These are phyloP conservation scores for Periconia sp. DNA, from an alignment of 2,329 filamentous ascomycete species.

Conservation along the genomic window DNA sequence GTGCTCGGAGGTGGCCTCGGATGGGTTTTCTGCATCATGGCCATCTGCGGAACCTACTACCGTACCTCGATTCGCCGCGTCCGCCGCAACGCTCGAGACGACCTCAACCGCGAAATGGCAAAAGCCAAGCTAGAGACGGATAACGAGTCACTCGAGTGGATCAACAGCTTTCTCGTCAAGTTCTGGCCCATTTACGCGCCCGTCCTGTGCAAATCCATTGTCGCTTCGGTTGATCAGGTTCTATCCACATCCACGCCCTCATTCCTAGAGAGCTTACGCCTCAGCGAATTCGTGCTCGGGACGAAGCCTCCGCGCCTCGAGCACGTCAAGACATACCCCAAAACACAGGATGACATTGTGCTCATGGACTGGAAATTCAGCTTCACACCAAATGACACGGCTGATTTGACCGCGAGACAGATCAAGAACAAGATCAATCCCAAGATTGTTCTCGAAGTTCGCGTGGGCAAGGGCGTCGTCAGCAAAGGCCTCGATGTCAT, in stretches of 20 bases:
- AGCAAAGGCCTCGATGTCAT: slow-evolving; percentile 98
- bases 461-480: slow-evolving; percentile 93
- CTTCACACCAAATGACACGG: slow-evolving; percentile 93
- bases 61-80: slow-evolving; percentile 92
- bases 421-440: slow-evolving; percentile 96
- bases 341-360: slow-evolving; percentile 91
- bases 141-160: slow-evolving; percentile 94
- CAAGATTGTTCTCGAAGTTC: slow-evolving; percentile 92
- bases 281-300: slow-evolving; percentile 92
- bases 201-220: slow-evolving; percentile 87
- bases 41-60: slow-evolving; percentile 91
- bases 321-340: slow-evolving; percentile 97
- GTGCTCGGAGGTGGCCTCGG: slow-evolving; percentile 87
- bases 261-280: slow-evolving; percentile 90
- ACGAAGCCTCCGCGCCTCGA: slow-evolving; percentile 95
- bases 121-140: slow-evolving; percentile 89
- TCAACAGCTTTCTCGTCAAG: slow-evolving; percentile 97
- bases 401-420: slow-evolving; percentile 88
- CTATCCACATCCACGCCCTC: slow-evolving; percentile 88
- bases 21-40: slow-evolving; percentile 95
- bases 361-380: slow-evolving; percentile 99
- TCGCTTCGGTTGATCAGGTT: slow-evolving; percentile 94
- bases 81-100: slow-evolving; percentile 93
- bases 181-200: slow-evolving; percentile 99
- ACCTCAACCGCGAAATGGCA: slow-evolving; percentile 86